phyloP scores from a whole-genome alignment of 23 red algal genomes.

The Chondrus crispus region DNA sequence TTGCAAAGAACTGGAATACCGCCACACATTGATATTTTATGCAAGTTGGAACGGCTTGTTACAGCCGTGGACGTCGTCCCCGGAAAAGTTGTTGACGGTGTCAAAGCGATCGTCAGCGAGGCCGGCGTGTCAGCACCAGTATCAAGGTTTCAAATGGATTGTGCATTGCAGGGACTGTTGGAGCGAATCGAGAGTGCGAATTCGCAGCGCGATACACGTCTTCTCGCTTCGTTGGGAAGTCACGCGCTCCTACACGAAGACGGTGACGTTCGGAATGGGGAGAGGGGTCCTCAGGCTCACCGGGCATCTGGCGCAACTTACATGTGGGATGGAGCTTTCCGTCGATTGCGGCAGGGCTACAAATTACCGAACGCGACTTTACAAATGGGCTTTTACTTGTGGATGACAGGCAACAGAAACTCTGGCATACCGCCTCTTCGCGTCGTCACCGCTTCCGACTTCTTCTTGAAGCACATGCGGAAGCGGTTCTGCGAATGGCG shows the following conservation, averaged over 20 bases:
- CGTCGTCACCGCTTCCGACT: neutral
- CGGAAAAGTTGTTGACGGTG: neutral
- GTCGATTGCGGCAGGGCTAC: neutral
- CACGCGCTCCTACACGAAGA: neutral
- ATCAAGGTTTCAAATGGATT: neutral
- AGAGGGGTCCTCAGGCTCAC: neutral
- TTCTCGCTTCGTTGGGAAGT: neutral
- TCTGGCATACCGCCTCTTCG: neutral
- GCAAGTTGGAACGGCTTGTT: neutral
- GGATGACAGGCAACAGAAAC: neutral
- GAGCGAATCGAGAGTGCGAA: neutral
- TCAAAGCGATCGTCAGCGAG: neutral
- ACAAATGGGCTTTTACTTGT: neutral
- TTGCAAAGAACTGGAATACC: neutral
- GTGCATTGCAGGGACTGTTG: neutral
- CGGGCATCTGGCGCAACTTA: neutral
- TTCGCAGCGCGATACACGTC: neutral
- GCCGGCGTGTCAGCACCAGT: neutral
- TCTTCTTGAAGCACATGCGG: neutral
- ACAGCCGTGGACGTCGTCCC: neutral
- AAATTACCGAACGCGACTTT: neutral
- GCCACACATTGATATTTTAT: neutral
- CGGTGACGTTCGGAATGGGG: neutral
- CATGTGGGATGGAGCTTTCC: neutral
- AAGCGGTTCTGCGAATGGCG: neutral